A percentile compares a stretch with the other conserved stretches of the same genome.
phyloP scores from a whole-genome alignment of 768 basidiomycete species.

The Hydnum rufescens region DNA sequence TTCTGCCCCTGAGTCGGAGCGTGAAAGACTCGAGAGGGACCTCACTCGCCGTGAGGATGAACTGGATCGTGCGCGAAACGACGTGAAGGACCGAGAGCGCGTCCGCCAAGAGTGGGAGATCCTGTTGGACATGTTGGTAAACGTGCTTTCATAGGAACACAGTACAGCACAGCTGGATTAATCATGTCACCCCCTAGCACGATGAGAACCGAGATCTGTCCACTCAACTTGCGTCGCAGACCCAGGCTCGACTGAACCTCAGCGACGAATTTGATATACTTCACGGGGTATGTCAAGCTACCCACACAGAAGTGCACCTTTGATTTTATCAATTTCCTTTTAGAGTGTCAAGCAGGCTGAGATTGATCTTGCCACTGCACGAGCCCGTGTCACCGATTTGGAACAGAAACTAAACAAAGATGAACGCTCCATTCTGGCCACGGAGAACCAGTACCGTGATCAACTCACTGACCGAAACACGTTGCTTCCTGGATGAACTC shows the following conservation, averaged over 20 bases:
- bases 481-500: constrained; percentile 63
- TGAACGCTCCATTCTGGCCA: constrained; percentile 44
- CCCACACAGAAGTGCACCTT: no score
- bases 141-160: background rate
- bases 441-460: constrained; percentile 71
- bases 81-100: constrained; percentile 45
- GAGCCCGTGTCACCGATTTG: constrained; percentile 45
- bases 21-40: constrained; percentile 72
- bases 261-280: constrained; percentile 73
- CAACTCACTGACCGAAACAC: constrained; percentile 89
- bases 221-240: background rate
- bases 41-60: constrained; percentile 65
- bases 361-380: constrained; percentile 38
- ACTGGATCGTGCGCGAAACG: constrained; percentile 44
- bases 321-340: no score
- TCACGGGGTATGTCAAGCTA: no score
- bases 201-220: background rate
- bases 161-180: background rate
- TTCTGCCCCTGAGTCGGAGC: no score
- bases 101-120: constrained; percentile 49
- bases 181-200: constrained; percentile 6
- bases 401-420: constrained; percentile 70
- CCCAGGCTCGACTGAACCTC: constrained; percentile 30
- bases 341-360: constrained; percentile 44
- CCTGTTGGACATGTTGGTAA: constrained; percentile 43